phyloP scores from a whole-genome alignment of 495 filamentous ascomycete species.

The Monascus purpureus region DNA sequence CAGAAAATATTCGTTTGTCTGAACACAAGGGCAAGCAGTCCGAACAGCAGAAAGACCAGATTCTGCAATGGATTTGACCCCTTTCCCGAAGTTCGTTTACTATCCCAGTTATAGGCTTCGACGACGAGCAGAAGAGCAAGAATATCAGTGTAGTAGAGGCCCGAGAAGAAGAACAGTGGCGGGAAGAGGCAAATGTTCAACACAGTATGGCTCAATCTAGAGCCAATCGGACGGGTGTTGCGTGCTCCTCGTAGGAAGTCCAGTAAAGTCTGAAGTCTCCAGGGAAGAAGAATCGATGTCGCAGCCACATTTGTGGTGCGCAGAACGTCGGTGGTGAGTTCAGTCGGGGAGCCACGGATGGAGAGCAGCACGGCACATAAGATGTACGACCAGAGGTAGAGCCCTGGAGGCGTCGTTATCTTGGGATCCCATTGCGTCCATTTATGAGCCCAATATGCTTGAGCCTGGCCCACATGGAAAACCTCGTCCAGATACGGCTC shows the following conservation, averaged over 20 bases:
- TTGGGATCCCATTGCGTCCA: constrained; percentile 85
- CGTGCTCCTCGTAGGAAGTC: constrained; percentile 22
- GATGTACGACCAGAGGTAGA: constrained; percentile 49
- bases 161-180: constrained; percentile 87
- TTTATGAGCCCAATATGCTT: constrained; percentile 63
- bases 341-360: constrained; percentile 24
- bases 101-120: constrained; percentile 48
- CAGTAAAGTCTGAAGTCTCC: constrained; percentile 26
- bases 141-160: constrained; percentile 88
- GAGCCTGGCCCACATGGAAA: constrained; percentile 88
- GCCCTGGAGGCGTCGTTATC: constrained; percentile 86
- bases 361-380: constrained; percentile 19
- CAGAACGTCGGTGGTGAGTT: constrained; percentile 23
- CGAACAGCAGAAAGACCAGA: constrained; percentile 35
- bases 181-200: constrained; percentile 81
- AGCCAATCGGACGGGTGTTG: constrained; percentile 24
- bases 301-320: constrained; percentile 28
- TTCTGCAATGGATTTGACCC: constrained; percentile 8
- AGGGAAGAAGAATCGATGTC: constrained; percentile 23
- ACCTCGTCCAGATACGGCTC: constrained; percentile 89
- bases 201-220: constrained; percentile 43
- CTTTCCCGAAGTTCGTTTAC: constrained; percentile 17
- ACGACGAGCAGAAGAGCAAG: constrained; percentile 46
- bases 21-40: constrained; percentile 53
- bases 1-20: constrained; percentile 96